Evolutionary conservation across 352 stramenopile species (phyloP), one percentile per base, ranked within the genome.

Genomic region (Pythium phragmitis): DNA sequence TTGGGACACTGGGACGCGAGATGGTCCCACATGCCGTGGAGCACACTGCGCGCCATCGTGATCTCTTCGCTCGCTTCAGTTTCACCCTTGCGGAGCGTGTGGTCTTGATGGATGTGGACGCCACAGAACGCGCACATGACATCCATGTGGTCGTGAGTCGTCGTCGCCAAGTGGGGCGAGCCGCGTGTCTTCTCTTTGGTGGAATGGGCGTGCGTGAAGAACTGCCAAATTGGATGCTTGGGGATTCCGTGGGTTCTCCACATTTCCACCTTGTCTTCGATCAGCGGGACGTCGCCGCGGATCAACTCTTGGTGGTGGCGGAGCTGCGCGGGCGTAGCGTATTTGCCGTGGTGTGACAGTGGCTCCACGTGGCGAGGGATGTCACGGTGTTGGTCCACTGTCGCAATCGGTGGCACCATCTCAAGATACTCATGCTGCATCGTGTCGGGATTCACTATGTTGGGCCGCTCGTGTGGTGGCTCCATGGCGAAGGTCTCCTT

Each of bases 21-120:
- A 49, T 71, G 64, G 16, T 56, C 42, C 57, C 46, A 60, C 64
- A 67, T 63, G 19, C 49, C 36, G 28, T 65, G 63, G 33, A 71
- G 30, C 47, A 59, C 41, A 34, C 26, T 50, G 12, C 58, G 53
- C 11, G 57, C 41, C 43, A 67, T 19, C 3, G 28, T 23, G 52
- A 67, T 57, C 8, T 58, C 39, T 36, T 60, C 57, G 13, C 47
- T 43, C 12, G 57, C n/a, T 19, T 50, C 57, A 4, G 46, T 23
- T 28, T 58, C 46, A 1, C 63, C 34, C 36, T 66, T 62, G 23
- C 9, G 46, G 2, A 67, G 19, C 12, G 43, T 53, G 41, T 65
- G 49, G 12, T 60, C 49, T 2, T 36, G 34, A 12, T 49, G 23
- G 21, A 69, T 52, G 21, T 61, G 47, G 33, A 23, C 56, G 26